A percentile compares a stretch with the other conserved stretches of the same genome.
Conservation (phyloP, 1,284 basidiomycete species). For the Ceratorhiza oryzae-sativae region DNA sequence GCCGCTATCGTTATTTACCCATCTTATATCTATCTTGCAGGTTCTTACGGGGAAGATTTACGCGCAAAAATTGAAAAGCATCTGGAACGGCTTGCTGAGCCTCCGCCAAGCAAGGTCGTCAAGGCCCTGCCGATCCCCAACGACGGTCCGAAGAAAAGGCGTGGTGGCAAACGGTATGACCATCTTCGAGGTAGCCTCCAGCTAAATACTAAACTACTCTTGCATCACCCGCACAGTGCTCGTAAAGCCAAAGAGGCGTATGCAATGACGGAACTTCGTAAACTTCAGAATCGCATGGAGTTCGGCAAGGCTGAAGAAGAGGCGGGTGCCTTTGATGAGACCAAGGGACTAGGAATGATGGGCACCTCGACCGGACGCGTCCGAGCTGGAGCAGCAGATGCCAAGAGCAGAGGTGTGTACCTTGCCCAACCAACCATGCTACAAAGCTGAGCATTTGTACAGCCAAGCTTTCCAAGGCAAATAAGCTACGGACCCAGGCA, state of each 20-base stretch:
- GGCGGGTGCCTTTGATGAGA: conserved; percentile 95
- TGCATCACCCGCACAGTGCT: conserved; percentile 68
- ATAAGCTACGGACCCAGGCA: conserved; percentile 87
- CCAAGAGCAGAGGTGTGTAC: conserved; percentile 81
- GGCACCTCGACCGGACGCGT: conserved; percentile 83
- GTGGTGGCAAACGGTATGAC: conserved; percentile 88
- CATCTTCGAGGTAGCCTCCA: conserved; percentile 11
- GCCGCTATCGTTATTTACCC: neutral
- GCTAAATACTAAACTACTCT: neutral
- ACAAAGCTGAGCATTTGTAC: conserved; percentile 32
- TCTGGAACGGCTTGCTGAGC: conserved; percentile 90
- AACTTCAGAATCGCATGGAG: conserved; percentile 95
- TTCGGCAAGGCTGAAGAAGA: conserved; percentile 98
- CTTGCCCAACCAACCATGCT: neutral
- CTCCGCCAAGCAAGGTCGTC: conserved; percentile 90
- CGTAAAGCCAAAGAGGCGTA: conserved; percentile 97
- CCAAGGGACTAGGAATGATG: conserved; percentile 97
- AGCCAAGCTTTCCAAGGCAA: conserved; percentile 97
- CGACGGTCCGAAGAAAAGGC: conserved; percentile 93
- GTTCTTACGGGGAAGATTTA: conserved; percentile 74
- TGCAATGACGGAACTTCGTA: conserved; percentile 94
- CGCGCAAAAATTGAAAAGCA: conserved; percentile 89
- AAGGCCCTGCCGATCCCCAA: conserved; percentile 97
- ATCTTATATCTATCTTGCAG: conserved; percentile 11
- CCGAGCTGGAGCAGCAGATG: conserved; percentile 83